Base-by-base conservation (phyloP, 2,329 filamentous ascomycete genomes). In the Neofusicoccum cordaticola region DNA sequence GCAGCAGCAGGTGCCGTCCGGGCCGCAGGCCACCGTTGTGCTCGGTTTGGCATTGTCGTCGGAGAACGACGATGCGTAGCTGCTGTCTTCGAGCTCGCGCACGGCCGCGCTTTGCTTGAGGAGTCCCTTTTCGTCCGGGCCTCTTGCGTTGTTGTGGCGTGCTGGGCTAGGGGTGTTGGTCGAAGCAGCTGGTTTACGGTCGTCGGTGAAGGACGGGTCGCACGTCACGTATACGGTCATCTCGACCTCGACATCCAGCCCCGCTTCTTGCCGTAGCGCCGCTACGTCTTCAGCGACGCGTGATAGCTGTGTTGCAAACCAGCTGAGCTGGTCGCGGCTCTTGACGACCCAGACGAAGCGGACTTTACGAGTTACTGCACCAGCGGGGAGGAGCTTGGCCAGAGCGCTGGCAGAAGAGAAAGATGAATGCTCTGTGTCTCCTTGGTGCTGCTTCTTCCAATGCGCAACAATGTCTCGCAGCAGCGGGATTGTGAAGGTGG, bases 301-400 rank as follows among this genome's bases (percentile, higher is more conserved):
- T 1, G 80, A 78, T 1, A 88, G 75, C 68, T 86, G 81, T 2
- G 74, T 69, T 1, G 79, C 74, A 66, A 88, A 85, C 82, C 85
- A 87, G 13, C 73, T 76, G 2, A 86, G 71, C 52, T 85, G 82
- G 0, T 78, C 77, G 3, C 77, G 78, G n/a, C 81, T 80, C 69
- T 85, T 87, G 62, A 88, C 80, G 5, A 86, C 82, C 86, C 86
- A 88, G 9, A 86, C 76, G 66, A 86, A 86, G 0, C 81, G 81
- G 35, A 87, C 75, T 44, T 79, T 77, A 50, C 83, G 79, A 0
- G 82, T 85, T 6, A 79, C 80, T 15, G 75, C 74, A 6, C 77
- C 69, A 2, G 27, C 63, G 65, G 68, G 67, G 22, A 8, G 27
- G 42, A n/a, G 42, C 17, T 45, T n/a, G 17, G 42, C 39, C 17